Base-by-base conservation (phyloP, 768 basidiomycete genomes). In the Podaxis sp. region DNA sequence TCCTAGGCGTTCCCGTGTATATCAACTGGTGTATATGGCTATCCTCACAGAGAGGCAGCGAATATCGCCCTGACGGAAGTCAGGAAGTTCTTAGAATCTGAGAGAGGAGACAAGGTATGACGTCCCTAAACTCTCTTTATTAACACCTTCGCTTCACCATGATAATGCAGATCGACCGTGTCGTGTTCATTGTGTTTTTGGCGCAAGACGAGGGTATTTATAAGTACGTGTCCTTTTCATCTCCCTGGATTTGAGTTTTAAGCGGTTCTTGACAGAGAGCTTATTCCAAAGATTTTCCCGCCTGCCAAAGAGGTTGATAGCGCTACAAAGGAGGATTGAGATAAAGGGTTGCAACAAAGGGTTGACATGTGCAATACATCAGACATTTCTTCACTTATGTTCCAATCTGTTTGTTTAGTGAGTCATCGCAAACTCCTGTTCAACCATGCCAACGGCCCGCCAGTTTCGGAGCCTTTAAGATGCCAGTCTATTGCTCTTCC, bases 1-100 rank as follows among this genome's bases (percentile, higher is more conserved):
- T 16, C 13, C 18, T 61, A 93, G 92, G 90, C 90, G 3, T 92
- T 93, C 65, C 88, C 88, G 4, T 87, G 84, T 4, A 84, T 94
- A 54, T 93, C 91, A 3, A 92, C 91, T 0, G 92, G 82, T 0
- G 76, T 91, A 14, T 94, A 91, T 62, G 82, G 87, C 2, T 93
- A 93, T 71, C 92, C 91, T 1, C 84, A 91, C 48, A 72, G 73
- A 47, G 85, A 84, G 64, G 92, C 91, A 0, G 87, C 92, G 0
- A 81, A 81, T 32, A 79, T 93, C 55, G 91, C 91, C 2, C 70
- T 93, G 56, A 73, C 79, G 27, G 77, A 79, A 27, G 82, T 80
- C 13, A 79, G 90, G 53, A 70, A 77, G 35, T 85, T 85, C 57
- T 69, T 85, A 42, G 87, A 90, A 23, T 76, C 80, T 3, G 76